Evolutionary conservation across 1,139 yeast species (phyloP), one percentile per base, ranked within the genome.

Genomic region (Candida sp.): DNA sequence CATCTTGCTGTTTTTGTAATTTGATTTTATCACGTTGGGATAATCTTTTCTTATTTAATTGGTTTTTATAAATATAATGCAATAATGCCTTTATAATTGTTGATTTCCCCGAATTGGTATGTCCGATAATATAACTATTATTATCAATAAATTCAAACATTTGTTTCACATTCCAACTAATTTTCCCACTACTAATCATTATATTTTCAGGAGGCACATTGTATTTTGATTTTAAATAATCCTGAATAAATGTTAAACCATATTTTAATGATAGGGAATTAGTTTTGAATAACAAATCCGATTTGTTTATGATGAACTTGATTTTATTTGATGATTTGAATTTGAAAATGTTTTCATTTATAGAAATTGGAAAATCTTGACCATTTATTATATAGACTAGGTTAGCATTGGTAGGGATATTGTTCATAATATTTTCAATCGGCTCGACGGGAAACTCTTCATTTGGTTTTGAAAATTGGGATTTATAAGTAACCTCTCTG

Each of bases 21-120:
- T 45, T 40, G 4, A 32, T 42, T 21, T 52, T 46, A 8, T 55
- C 56, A 25, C 49, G 43, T 5, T 43, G 33, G 39, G 43, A 43
- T 11, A 53, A 35, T 19, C 46, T 21, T 23, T 43, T 42, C 36
- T 49, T 37, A 29, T 9, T 6, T n/a, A 27, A 33, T 38, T 38
- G 15, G 5, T 40, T 23, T 41, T 45, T 42, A 36, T 57, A 56
- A 29, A 59, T 57, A 7, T 57, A 42, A 40, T 65, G 63, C 12
- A 79, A 52, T 29, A 84, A 52, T n/a, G 78, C 58, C 51, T 74
- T 78, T 3, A 84, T 72, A 25, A 89, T 57, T 1, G 85, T 72
- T 1, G 95, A 81, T 58, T 89, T 89, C 1, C 97, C 97, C 12
- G 81, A 73, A 56, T 88, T 88, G 7, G 87, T 81, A 49, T 75